These are phyloP conservation scores for Sporothrix inflata DNA, from an alignment of 2,329 filamentous ascomycete species.

Conservation along the genomic window DNA sequence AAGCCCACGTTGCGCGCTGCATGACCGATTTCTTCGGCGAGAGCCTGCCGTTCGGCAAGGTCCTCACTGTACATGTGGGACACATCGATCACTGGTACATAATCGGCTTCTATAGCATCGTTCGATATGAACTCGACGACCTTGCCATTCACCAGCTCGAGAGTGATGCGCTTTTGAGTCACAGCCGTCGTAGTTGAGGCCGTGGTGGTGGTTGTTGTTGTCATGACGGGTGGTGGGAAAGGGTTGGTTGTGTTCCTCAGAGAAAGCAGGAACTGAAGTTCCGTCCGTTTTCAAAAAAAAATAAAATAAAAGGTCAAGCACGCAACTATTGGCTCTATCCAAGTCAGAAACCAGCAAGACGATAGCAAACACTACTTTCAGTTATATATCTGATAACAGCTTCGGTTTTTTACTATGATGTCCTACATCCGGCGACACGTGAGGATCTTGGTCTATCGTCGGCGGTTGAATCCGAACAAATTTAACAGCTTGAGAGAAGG, in stretches of 20 bases:
- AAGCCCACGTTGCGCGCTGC: conserved; percentile 49
- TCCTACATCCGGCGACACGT: not conserved
- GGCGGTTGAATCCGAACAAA: not conserved
- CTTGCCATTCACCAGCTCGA: conserved; percentile 36
- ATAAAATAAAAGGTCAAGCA: not conserved
- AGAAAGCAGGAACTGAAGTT: too few relatives aligned
- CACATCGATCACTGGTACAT: conserved; percentile 51
- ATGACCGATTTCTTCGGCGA: conserved; percentile 47
- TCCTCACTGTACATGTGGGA: conserved; percentile 44
- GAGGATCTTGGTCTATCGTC: not conserved
- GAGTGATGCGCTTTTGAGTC: conserved; percentile 22
- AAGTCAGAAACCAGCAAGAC: not conserved
- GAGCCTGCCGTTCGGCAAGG: conserved; percentile 42
- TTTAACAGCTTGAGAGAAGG: not conserved
- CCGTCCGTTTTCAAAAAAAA: not conserved
- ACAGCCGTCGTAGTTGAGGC: not conserved
- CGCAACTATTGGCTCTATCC: not conserved
- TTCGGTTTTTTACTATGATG: not conserved
- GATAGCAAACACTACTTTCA: not conserved
- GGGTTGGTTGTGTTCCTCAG: not conserved
- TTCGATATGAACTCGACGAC: conserved; percentile 38
- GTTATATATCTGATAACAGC: conserved; percentile 15
- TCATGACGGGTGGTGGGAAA: not conserved
- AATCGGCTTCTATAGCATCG: conserved; percentile 34
- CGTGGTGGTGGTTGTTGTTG: not conserved